Evolutionary conservation across 1,284 basidiomycete species (phyloP).

Genomic region (Apiotrichum gamsii): DNA sequence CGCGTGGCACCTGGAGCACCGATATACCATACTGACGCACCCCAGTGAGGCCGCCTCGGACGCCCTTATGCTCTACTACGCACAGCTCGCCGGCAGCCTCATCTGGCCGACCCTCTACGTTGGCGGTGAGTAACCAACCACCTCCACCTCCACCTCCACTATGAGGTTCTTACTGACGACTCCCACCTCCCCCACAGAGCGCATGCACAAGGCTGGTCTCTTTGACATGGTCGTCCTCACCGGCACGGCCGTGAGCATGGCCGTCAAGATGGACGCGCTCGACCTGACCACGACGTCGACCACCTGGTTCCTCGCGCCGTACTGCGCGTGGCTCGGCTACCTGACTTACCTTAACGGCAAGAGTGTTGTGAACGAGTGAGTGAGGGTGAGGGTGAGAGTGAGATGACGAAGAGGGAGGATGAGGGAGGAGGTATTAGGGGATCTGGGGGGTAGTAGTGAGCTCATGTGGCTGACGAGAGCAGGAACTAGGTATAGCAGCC

Average conservation of each 20-base stretch:
- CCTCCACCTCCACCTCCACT: too few species aligned
- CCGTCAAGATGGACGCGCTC: slow-evolving; percentile 56
- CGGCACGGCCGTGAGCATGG: slow-evolving; percentile 59
- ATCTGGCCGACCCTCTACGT: slow-evolving; percentile 71
- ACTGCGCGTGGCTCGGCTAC: slow-evolving; percentile 52
- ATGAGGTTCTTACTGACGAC: too few species aligned
- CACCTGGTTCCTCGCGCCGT: slow-evolving; percentile 58
- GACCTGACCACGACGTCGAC: slow-evolving; percentile 52
- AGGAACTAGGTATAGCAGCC: too few species aligned
- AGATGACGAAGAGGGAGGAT: not conserved
- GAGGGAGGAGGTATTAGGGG: too few species aligned
- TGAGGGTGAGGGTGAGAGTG: not conserved
- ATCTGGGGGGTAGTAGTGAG: too few species aligned
- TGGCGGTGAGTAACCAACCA: slow-evolving; percentile 54
- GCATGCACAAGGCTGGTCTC: slow-evolving; percentile 51
- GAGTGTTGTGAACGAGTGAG: slow-evolving; percentile 38
- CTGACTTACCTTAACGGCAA: slow-evolving; percentile 64
- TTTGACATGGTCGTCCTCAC: slow-evolving; percentile 59
- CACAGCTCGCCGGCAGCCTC: slow-evolving; percentile 62
- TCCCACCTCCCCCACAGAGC: not conserved
- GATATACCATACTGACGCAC: too few species aligned
- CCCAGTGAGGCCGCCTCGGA: slow-evolving; percentile 52
- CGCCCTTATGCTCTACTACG: slow-evolving; percentile 63
- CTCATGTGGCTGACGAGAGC: too few species aligned
- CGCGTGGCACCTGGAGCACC: too few species aligned